These are phyloP conservation scores for Xylariomycetidae sp. DNA, from an alignment of 2,329 filamentous ascomycete genomes.

Conservation along the genomic window DNA sequence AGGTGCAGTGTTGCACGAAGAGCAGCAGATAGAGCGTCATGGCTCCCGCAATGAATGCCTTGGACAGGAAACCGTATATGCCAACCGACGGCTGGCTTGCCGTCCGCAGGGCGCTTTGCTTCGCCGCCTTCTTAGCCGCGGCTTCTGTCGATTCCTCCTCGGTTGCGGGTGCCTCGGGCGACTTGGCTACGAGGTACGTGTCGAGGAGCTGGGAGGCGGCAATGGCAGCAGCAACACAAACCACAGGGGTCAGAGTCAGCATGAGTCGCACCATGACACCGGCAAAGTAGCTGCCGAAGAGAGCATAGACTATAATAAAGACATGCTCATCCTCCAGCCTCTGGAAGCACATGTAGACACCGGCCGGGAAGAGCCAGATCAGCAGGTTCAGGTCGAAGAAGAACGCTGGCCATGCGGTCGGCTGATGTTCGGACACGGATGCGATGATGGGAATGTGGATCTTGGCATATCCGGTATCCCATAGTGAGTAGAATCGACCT, in stretches of 20 bases:
- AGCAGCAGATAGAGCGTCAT: slow-evolving; percentile 78
- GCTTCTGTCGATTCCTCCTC: slow-evolving; percentile 40
- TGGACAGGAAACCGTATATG: slow-evolving; percentile 76
- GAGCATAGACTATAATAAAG: slow-evolving; percentile 94
- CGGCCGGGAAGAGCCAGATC: slow-evolving; percentile 98
- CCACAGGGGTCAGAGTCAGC: slow-evolving; percentile 92
- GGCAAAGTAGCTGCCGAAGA: slow-evolving; percentile 95
- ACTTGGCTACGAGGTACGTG: slow-evolving; percentile 66
- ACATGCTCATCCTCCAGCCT: slow-evolving; percentile 92
- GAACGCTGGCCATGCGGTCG: slow-evolving; percentile 97
- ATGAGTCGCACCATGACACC: slow-evolving; percentile 99
- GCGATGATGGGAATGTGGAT: slow-evolving; percentile 99
- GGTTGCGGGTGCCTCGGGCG: slow-evolving; percentile 48
- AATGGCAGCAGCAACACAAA: slow-evolving; percentile 89
- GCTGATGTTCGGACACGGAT: slow-evolving; percentile 98
- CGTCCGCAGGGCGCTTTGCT: slow-evolving; percentile 58
- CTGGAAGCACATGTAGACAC: slow-evolving; percentile 97
- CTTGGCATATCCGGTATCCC: slow-evolving; percentile 98
- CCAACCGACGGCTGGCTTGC: slow-evolving; percentile 70
- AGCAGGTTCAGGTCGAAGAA: slow-evolving; percentile 98
- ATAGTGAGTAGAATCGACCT: slow-evolving; percentile 97
- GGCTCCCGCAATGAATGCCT: slow-evolving; percentile 65
- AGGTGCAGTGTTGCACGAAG: slow-evolving; percentile 96
- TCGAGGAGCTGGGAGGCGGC: slow-evolving; percentile 84
- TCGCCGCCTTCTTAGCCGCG: slow-evolving; percentile 49